These are phyloP conservation scores for Cryptococcus floricola DNA, from an alignment of 1,284 basidiomycete species.

Conservation along the genomic window DNA sequence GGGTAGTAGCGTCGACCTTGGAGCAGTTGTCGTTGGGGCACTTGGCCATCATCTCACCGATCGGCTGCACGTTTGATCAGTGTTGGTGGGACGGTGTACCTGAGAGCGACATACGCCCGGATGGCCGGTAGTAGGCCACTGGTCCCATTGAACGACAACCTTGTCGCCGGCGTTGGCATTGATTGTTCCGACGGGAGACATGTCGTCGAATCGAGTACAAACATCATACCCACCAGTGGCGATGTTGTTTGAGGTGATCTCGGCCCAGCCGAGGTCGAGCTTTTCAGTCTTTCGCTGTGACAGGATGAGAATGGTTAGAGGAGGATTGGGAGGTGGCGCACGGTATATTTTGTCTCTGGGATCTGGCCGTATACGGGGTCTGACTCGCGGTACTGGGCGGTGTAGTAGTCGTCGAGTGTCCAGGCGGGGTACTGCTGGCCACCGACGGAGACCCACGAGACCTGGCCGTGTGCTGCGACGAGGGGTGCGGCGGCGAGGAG, in stretches of 20 bases:
- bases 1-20: constrained; percentile 2
- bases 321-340: background rate
- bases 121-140: background rate
- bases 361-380: background rate
- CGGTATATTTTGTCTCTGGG: background rate
- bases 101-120: background rate
- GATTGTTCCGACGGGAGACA: background rate
- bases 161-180: constrained; percentile 1
- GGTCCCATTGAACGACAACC: background rate
- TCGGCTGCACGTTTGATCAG: background rate
- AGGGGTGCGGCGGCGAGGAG: background rate
- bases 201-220: background rate
- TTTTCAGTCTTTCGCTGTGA: background rate
- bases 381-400: background rate
- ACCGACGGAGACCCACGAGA: background rate
- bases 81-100: too few species aligned
- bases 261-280: background rate
- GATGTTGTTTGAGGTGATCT: background rate
- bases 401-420: constrained; percentile 1
- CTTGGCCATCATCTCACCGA: constrained; percentile 2
- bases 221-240: constrained; percentile 2
- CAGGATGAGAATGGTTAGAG: too few species aligned
- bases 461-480: constrained; percentile 4
- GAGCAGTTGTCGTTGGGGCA: background rate
- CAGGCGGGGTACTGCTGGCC: constrained; percentile 2